Evolutionary conservation across 345 rosid species (phyloP).

Genomic region (rapeseed (Brassica napus)): DNA sequence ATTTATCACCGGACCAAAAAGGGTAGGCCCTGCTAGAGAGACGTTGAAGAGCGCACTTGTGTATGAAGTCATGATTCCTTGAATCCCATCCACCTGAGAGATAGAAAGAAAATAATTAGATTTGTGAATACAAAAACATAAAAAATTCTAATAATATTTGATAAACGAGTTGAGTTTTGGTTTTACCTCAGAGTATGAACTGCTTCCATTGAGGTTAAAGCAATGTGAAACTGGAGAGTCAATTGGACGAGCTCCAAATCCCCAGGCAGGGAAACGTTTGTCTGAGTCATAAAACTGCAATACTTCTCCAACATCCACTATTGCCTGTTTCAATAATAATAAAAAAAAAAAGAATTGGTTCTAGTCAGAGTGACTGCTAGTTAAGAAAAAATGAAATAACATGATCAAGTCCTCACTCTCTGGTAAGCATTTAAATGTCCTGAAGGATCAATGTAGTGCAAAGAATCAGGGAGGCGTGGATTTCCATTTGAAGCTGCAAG

Average conservation of each 20-base stretch:
- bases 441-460: conserved; percentile 75
- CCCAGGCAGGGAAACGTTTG: conserved; percentile 94
- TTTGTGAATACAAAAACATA: not conserved
- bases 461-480: conserved; percentile 85
- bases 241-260: conserved; percentile 96
- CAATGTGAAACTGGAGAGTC: conserved; percentile 93
- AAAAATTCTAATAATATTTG: not conserved
- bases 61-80: conserved; percentile 83
- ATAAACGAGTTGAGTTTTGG: not conserved
- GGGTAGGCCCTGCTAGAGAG: conserved; percentile 94
- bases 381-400: not conserved
- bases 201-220: conserved; percentile 89
- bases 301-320: conserved; percentile 82
- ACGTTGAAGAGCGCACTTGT: conserved; percentile 79
- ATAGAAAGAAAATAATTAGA: conserved; percentile 3
- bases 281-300: conserved; percentile 87
- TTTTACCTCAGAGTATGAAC: conserved; percentile 64
- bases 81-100: conserved; percentile 84
- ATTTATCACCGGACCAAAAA: conserved; percentile 85
- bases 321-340: conserved; percentile 52
- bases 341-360: conserved; percentile 1
- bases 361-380: conserved; percentile 17
- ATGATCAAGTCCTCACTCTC: conserved; percentile 47
- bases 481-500: conserved; percentile 87
- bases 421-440: conserved; percentile 72